Base-by-base conservation (phyloP, 768 basidiomycete genomes). In the Guyanaporus albipodus region DNA sequence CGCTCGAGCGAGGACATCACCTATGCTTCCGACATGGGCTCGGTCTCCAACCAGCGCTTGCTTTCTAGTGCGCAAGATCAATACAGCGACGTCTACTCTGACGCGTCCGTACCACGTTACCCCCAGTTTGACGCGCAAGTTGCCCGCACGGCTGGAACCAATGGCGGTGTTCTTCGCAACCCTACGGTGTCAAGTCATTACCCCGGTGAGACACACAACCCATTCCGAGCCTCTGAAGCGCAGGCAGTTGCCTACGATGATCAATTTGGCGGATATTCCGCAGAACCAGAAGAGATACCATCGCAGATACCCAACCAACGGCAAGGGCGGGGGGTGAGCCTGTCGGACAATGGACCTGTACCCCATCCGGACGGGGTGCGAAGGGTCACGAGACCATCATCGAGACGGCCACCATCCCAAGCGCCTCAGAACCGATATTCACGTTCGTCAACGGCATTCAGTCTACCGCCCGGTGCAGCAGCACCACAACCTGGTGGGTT, bases 271-370 rank as follows among this genome's bases (percentile, higher is more conserved):
- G 49, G 63, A 40, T 68, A 67, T 48, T 52, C 48, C 27, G 53
- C 59, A 24, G 72, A 74, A 38, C 62, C 66, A 18, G 74, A 73
- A 53, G 71, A 74, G 42, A 42, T 58, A 9, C 49, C 34, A 23
- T 54, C 41, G n/a, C 58, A 31, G 10, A 29, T 59, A 22, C 37
- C 42, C 32, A 50, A 32, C 27, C 54, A 38, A 17, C 56, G 56
- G 38, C 57, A 55, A 39, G 62, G 67, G 6, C 78, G 87, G 10
- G 91, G 93, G 19, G 76, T 96, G 38, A 83, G 83, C 36, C 67
- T 97, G 46, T 79, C 78, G 44, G 94, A 97, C 55, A 70, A 79
- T 57, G 94, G 94, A 12, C 91, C 90, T 31, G 87, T 93, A 2
- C 83, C 87, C 32, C 78, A 78, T 28, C 77, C 82, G 8, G 83